phyloP scores from a whole-genome alignment of 2,329 filamentous ascomycete genomes.

The Zalaria obscura region DNA sequence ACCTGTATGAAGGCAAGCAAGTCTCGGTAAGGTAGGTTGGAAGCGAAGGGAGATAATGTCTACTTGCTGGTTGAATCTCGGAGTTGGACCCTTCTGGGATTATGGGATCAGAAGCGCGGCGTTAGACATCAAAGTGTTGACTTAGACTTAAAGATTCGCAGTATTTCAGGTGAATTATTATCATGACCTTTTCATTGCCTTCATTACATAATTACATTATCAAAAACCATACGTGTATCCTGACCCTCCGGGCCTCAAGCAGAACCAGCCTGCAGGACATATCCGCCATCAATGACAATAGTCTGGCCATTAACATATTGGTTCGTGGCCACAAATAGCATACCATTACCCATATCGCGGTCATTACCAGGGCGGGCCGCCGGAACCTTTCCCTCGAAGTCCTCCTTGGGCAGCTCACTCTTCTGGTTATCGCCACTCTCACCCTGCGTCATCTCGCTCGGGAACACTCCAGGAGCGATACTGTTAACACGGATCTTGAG shows the following conservation, averaged over 20 bases:
- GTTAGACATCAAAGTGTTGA: no score
- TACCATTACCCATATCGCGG: conserved; percentile 42
- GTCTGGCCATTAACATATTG: conserved; percentile 37
- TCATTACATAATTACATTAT: no score
- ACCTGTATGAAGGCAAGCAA: no score
- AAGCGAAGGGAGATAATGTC: no score
- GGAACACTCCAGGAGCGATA: conserved; percentile 44
- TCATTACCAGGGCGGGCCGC: conserved; percentile 41
- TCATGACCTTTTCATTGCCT: no score
- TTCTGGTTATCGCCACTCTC: conserved; percentile 39
- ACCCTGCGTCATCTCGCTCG: conserved; percentile 42
- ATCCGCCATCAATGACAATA: conserved; percentile 40
- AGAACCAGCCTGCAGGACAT: conserved; percentile 26
- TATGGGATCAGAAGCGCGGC: no score
- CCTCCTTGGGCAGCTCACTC: conserved; percentile 37
- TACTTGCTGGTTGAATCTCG: no score
- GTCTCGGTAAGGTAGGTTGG: no score
- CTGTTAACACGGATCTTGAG: conserved; percentile 43
- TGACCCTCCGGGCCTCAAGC: not conserved
- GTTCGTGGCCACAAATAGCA: conserved; percentile 38
- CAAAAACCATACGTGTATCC: no score
- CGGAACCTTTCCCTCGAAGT: conserved; percentile 35
- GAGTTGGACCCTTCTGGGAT: no score
- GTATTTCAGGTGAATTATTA: no score
- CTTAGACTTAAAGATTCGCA: no score